Evolutionary conservation across 495 filamentous ascomycete species (phyloP).

Genomic region (Aspergillus baeticus): DNA sequence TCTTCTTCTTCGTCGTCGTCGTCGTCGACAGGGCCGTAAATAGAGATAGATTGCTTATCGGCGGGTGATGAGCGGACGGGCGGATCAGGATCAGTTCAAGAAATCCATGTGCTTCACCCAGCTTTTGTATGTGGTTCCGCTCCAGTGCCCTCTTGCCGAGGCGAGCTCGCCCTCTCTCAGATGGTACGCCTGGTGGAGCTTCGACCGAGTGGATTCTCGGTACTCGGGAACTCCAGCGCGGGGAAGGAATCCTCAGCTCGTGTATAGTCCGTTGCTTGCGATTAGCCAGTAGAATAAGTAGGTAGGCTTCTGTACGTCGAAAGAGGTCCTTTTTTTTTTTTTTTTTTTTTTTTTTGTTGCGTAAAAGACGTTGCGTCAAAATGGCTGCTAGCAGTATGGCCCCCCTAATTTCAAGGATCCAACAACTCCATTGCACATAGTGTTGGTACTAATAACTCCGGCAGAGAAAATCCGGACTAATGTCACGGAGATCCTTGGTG

Average conservation of each 20-base stretch:
- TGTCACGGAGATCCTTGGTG: constrained; percentile 89
- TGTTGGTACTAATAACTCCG: too few relatives aligned
- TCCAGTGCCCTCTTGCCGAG: background rate
- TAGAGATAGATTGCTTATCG: too few relatives aligned
- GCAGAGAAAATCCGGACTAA: constrained; percentile 83
- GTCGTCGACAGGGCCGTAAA: too few relatives aligned
- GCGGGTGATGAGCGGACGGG: background rate
- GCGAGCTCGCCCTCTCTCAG: background rate
- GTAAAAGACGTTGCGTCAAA: too few relatives aligned
- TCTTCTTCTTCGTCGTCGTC: too few relatives aligned
- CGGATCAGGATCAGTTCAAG: too few relatives aligned
- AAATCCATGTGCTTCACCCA: background rate
- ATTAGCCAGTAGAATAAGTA: background rate
- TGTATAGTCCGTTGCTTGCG: background rate
- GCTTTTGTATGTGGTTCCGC: background rate
- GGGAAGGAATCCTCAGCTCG: constrained; percentile 3
- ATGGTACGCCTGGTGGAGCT: background rate
- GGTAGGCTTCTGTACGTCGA: background rate
- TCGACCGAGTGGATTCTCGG: background rate
- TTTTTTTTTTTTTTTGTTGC: too few relatives aligned
- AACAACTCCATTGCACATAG: too few relatives aligned
- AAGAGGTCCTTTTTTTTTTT: background rate
- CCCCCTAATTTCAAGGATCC: too few relatives aligned
- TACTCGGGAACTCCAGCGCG: constrained; percentile 9
- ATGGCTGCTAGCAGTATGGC: constrained; percentile 11